Conservation (phyloP, 495 filamentous ascomycete genomes). For the Elasticomyces elasticus region DNA sequence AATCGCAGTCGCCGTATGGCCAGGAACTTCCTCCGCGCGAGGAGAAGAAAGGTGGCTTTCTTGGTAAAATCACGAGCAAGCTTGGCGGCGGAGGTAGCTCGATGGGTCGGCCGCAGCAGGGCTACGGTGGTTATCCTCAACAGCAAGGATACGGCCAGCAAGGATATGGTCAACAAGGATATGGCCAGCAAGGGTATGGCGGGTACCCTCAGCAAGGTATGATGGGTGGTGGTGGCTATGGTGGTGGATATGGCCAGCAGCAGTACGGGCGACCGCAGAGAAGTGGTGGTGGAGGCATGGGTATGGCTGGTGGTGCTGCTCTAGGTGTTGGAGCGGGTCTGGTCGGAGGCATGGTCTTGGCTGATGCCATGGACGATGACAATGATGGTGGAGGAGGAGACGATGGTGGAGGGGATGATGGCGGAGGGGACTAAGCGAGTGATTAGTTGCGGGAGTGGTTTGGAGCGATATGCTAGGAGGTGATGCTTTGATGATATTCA, state of each 20-base stretch:
- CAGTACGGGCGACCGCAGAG: conserved; percentile 26
- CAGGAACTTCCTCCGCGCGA: conserved; percentile 29
- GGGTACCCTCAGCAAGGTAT: too few relatives aligned
- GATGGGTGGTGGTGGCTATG: conserved; percentile 11
- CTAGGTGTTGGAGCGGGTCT: conserved; percentile 25
- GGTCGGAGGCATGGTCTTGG: conserved; percentile 22
- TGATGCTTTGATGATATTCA: too few relatives aligned
- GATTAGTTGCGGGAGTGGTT: neutral
- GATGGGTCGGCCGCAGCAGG: conserved; percentile 14
- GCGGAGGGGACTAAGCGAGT: neutral
- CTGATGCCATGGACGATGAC: conserved; percentile 19
- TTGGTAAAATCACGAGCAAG: conserved; percentile 46
- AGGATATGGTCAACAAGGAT: conserved; percentile 24
- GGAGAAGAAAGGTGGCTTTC: conserved; percentile 39
- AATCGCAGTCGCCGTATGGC: neutral
- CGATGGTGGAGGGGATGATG: conserved; percentile 1
- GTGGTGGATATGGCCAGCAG: conserved; percentile 1
- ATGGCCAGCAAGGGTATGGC: too few relatives aligned
- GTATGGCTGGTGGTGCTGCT: conserved; percentile 18
- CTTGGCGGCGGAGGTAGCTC: neutral
- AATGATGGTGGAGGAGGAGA: conserved; percentile 1
- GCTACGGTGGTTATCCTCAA: conserved; percentile 12
- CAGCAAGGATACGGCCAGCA: conserved; percentile 26
- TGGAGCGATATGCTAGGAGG: neutral
- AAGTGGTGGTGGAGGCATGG: conserved; percentile 17